Evolutionary conservation across 306 rosid genomes (phyloP).

Genomic region (Quercus variabilis): DNA sequence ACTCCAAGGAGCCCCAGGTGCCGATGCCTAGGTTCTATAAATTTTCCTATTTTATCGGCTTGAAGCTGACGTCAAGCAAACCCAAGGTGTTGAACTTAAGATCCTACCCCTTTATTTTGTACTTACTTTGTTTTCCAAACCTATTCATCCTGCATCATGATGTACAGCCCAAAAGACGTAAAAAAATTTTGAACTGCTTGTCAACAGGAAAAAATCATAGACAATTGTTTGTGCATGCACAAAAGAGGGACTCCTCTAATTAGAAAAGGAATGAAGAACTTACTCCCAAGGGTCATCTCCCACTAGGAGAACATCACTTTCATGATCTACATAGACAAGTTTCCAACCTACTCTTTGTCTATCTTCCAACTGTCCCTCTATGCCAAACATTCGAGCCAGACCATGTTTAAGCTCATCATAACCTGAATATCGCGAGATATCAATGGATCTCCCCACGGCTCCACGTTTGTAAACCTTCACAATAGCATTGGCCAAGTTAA

Average conservation of each 20-base stretch:
- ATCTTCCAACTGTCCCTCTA: constrained; percentile 94
- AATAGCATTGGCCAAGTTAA: constrained; percentile 18
- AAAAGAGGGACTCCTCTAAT: background rate
- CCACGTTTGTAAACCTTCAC: constrained; percentile 92
- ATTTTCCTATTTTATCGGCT: no score
- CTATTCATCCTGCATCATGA: no score
- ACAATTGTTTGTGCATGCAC: background rate
- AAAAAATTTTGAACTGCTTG: background rate
- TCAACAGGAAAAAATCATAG: background rate
- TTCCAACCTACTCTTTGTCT: constrained; percentile 90
- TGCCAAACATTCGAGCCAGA: constrained; percentile 88
- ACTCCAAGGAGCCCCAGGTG: no score
- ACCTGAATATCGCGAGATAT: constrained; percentile 74
- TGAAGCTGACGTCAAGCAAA: no score
- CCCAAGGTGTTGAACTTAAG: no score
- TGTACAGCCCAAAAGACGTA: background rate
- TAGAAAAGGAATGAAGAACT: constrained; percentile 27
- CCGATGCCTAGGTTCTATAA: no score
- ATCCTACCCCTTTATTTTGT: no score
- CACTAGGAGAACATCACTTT: constrained; percentile 79
- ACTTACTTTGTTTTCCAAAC: no score
- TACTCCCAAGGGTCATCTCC: constrained; percentile 99
- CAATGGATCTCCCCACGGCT: constrained; percentile 98
- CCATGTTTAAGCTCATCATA: constrained; percentile 90
- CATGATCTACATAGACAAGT: constrained; percentile 94